These are phyloP conservation scores for Vavraia culicis DNA, from an alignment of 371 early-diverging fungal species.

Conservation along the genomic window DNA sequence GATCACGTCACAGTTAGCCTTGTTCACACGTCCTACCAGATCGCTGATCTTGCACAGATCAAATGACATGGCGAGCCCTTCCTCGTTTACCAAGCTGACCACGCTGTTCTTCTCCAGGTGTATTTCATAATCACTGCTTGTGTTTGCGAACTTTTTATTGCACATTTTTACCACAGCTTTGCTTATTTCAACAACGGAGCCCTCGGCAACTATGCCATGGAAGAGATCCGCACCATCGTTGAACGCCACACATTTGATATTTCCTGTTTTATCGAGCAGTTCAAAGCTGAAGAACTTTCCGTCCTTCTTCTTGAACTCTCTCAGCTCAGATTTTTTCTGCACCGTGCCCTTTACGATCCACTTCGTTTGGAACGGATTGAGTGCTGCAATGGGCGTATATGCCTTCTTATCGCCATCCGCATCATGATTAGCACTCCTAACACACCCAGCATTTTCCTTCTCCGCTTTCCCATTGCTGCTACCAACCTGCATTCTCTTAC, in stretches of 20 bases:
- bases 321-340: constrained; percentile 26
- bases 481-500: neutral
- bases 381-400: constrained; percentile 20
- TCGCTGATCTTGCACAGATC: constrained; percentile 50
- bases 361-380: constrained; percentile 32
- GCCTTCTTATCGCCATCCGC: too few relatives aligned
- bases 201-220: constrained; percentile 52
- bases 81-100: constrained; percentile 49
- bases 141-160: constrained; percentile 55
- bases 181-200: constrained; percentile 58
- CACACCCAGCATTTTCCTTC: constrained; percentile 1
- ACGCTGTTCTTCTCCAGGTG: constrained; percentile 50
- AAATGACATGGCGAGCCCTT: constrained; percentile 48
- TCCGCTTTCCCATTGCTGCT: neutral
- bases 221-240: constrained; percentile 54
- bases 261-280: constrained; percentile 65
- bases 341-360: constrained; percentile 35
- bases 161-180: constrained; percentile 58
- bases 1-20: constrained; percentile 53
- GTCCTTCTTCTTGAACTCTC: constrained; percentile 40
- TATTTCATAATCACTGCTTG: constrained; percentile 55
- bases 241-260: constrained; percentile 67
- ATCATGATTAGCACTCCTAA: neutral
- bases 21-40: constrained; percentile 51
- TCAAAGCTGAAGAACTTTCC: constrained; percentile 68